A percentile compares a stretch with the other conserved stretches of the same genome.
Conservation (phyloP, 106 monocot genomes). For the Dendrobium catenatum region DNA sequence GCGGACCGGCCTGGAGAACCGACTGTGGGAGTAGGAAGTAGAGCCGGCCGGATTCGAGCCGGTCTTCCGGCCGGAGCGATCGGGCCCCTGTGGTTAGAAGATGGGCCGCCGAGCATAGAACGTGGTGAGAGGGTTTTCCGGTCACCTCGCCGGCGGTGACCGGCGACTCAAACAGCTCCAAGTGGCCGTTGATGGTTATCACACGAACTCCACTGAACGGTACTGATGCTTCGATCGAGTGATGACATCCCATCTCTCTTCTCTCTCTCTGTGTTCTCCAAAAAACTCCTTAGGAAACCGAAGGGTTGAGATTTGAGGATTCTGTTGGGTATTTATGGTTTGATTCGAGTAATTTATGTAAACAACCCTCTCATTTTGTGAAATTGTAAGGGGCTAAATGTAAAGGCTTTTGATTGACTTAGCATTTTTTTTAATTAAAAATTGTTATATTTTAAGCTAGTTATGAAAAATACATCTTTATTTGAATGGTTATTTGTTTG, state of each 20-base stretch:
- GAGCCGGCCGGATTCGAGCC: constrained; percentile 50
- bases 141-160: constrained; percentile 43
- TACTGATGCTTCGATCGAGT: neutral
- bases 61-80: constrained; percentile 36
- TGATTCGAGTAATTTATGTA: neutral
- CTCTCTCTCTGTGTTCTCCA: neutral
- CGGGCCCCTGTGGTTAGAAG: constrained; percentile 29
- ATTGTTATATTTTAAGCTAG: too few species aligned
- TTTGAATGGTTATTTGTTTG: too few species aligned
- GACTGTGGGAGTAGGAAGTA: constrained; percentile 74
- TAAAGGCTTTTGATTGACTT: too few species aligned
- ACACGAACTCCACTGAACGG: constrained; percentile 44
- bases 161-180: constrained; percentile 43
- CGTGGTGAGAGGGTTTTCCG: constrained; percentile 25
- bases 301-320: neutral
- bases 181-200: constrained; percentile 65
- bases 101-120: constrained; percentile 65
- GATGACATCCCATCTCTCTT: constrained; percentile 6
- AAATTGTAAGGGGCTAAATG: too few species aligned
- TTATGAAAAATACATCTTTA: too few species aligned
- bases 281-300: neutral
- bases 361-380: neutral
- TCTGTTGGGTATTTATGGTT: neutral
- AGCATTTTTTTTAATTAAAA: too few species aligned
- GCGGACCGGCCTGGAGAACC: constrained; percentile 32